These are phyloP conservation scores for Kregervanrija fluxuum DNA, from an alignment of 805 yeast species.

Conservation along the genomic window DNA sequence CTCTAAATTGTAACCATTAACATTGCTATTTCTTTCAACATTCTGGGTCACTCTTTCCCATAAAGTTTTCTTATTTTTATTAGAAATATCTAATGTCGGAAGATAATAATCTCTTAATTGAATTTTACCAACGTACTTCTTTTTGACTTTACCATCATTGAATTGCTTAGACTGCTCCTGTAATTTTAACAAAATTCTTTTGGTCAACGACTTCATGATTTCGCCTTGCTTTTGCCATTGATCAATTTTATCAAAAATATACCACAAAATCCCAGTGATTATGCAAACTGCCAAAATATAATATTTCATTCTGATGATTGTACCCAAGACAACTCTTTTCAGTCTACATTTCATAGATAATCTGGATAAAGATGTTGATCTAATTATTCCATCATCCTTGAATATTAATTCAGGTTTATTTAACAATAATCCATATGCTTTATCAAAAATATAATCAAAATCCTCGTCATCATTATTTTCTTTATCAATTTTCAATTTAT, in stretches of 20 bases:
- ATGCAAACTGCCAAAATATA: constrained; percentile 12
- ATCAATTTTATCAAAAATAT: constrained; percentile 29
- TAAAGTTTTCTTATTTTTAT: constrained; percentile 35
- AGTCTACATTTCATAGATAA: constrained; percentile 23
- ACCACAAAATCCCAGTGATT: constrained; percentile 1
- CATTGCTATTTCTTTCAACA: constrained; percentile 61
- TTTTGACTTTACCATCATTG: constrained; percentile 30
- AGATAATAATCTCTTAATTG: constrained; percentile 66
- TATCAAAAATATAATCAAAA: constrained; percentile 23
- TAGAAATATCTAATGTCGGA: constrained; percentile 17
- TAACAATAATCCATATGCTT: constrained; percentile 11
- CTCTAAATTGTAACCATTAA: constrained; percentile 57
- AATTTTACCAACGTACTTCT: constrained; percentile 53
- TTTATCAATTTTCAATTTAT: constrained; percentile 32
- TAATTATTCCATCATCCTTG: constrained; percentile 8
- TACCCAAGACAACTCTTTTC: constrained; percentile 16
- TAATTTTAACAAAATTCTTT: constrained; percentile 43
- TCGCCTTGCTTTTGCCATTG: constrained; percentile 31
- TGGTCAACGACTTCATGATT: constrained; percentile 38
- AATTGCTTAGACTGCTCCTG: constrained; percentile 36
- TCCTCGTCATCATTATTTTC: constrained; percentile 9
- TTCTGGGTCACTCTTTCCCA: constrained; percentile 53
- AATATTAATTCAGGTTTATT: constrained; percentile 16
- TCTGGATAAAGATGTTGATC: constrained; percentile 24
- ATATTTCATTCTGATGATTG: constrained; percentile 17